These are phyloP conservation scores for Beauveria pseudobassiana DNA, from an alignment of 2,329 filamentous ascomycete species.

Conservation along the genomic window DNA sequence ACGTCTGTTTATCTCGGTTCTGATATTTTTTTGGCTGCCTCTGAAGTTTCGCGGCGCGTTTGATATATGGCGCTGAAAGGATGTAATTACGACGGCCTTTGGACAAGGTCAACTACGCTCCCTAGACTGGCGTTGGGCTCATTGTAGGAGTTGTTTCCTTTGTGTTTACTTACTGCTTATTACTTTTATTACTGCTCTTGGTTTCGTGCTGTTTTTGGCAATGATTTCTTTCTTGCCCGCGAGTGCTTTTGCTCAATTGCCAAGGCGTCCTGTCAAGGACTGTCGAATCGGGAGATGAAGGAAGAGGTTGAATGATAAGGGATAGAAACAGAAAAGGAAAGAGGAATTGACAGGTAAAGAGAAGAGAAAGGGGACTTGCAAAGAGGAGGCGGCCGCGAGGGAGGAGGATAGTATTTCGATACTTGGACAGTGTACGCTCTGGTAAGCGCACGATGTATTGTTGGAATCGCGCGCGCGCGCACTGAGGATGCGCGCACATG, in stretches of 20 bases:
- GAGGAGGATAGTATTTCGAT: background rate
- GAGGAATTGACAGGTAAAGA: background rate
- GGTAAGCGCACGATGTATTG: background rate
- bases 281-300: background rate
- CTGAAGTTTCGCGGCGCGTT: constrained; percentile 14
- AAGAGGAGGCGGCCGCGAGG: background rate
- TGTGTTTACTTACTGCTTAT: background rate
- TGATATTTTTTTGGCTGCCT: background rate
- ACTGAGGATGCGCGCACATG: background rate
- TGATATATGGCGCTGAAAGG: constrained; percentile 25
- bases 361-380: background rate
- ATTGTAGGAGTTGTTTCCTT: constrained; percentile 7
- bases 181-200: constrained; percentile 6
- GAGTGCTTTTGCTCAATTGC: background rate
- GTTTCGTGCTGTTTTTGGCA: background rate
- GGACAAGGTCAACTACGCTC: constrained; percentile 12
- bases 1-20: constrained; percentile 2
- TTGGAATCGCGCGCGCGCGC: background rate
- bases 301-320: background rate
- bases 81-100: constrained; percentile 31
- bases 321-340: background rate
- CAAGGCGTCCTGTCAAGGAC: background rate
- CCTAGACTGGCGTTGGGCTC: constrained; percentile 12
- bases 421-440: constrained; percentile 1
- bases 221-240: background rate